Evolutionary conservation across 495 filamentous ascomycete species (phyloP).

Genomic region (Aspergillus nidulans): DNA sequence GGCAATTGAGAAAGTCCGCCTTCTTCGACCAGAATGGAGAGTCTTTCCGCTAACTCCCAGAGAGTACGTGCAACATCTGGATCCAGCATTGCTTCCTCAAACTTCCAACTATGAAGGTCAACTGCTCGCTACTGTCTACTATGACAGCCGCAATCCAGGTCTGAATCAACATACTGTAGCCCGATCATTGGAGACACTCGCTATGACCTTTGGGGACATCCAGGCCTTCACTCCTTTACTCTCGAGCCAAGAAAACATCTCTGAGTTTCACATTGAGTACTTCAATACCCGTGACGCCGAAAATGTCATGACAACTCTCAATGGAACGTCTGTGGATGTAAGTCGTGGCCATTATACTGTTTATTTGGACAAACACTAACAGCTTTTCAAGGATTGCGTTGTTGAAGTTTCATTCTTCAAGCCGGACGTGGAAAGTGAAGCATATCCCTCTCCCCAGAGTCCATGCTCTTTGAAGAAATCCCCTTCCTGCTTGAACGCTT

Average conservation of each 20-base stretch:
- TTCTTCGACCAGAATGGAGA: constrained; percentile 44
- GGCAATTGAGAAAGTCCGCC: constrained; percentile 39
- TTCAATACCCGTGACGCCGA: constrained; percentile 41
- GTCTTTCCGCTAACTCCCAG: constrained; percentile 44
- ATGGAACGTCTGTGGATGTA: constrained; percentile 46
- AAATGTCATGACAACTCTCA: constrained; percentile 35
- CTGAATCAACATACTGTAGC: constrained; percentile 20
- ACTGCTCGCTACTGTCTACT: constrained; percentile 25
- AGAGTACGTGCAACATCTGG: constrained; percentile 29
- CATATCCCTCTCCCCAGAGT: constrained; percentile 10
- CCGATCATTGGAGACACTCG: constrained; percentile 38
- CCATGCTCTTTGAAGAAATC: constrained; percentile 13
- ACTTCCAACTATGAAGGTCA: constrained; percentile 35
- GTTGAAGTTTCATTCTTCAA: constrained; percentile 24
- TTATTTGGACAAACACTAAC: not conserved
- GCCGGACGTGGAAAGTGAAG: constrained; percentile 20
- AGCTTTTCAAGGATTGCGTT: constrained; percentile 23
- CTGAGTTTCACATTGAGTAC: constrained; percentile 49
- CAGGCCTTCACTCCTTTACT: constrained; percentile 41
- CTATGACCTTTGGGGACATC: constrained; percentile 52
- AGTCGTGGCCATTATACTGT: constrained; percentile 17
- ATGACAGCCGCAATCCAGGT: constrained; percentile 20
- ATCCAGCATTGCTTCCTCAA: constrained; percentile 25
- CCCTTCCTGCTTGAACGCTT: constrained; percentile 7
- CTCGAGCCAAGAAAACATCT: constrained; percentile 27